These are phyloP conservation scores for Calonectria hawksworthii DNA, from an alignment of 2,329 filamentous ascomycete genomes.

Conservation along the genomic window DNA sequence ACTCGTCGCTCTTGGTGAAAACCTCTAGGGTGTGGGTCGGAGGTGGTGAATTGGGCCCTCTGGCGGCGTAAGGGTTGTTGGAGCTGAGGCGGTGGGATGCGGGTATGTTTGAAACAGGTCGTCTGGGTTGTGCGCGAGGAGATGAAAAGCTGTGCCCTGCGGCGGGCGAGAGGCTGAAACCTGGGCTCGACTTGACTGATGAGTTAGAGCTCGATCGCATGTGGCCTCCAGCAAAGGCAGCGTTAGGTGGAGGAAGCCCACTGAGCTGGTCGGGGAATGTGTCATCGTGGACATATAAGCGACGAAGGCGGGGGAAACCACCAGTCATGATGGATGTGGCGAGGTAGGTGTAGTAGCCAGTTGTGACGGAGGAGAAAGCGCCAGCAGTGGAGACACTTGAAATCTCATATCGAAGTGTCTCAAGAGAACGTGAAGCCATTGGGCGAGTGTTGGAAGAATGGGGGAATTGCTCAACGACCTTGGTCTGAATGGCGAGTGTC, in stretches of 20 bases:
- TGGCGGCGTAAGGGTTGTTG: slow-evolving; percentile 70
- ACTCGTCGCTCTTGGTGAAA: slow-evolving; percentile 72
- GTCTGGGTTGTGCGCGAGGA: slow-evolving; percentile 42
- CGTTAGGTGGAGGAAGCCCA: slow-evolving; percentile 75
- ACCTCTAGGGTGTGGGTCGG: slow-evolving; percentile 70
- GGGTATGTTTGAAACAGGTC: slow-evolving; percentile 47
- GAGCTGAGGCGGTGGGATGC: slow-evolving; percentile 66
- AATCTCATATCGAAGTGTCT: slow-evolving; percentile 87
- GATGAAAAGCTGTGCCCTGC: slow-evolving; percentile 38
- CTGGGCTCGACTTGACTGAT: slow-evolving; percentile 42
- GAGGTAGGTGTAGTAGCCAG: slow-evolving; percentile 87
- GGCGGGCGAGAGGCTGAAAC: slow-evolving; percentile 43
- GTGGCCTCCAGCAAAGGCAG: slow-evolving; percentile 48
- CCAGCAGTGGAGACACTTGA: slow-evolving; percentile 67
- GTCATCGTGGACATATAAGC: slow-evolving; percentile 88
- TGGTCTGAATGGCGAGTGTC: slow-evolving; percentile 68
- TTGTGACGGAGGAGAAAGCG: slow-evolving; percentile 68
- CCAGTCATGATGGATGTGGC: slow-evolving; percentile 84
- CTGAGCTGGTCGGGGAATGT: slow-evolving; percentile 86
- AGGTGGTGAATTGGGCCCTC: slow-evolving; percentile 49
- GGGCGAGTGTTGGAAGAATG: slow-evolving; percentile 66
- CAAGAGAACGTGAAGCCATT: slow-evolving; percentile 77
- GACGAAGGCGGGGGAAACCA: slow-evolving; percentile 78
- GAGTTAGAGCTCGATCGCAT: slow-evolving; percentile 51
- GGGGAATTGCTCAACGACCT: slow-evolving; percentile 65